Percentiles rank a stretch among this genome's conserved stretches.
phyloP scores from a whole-genome alignment of 495 filamentous ascomycete species.

The Cercophora sp. region DNA sequence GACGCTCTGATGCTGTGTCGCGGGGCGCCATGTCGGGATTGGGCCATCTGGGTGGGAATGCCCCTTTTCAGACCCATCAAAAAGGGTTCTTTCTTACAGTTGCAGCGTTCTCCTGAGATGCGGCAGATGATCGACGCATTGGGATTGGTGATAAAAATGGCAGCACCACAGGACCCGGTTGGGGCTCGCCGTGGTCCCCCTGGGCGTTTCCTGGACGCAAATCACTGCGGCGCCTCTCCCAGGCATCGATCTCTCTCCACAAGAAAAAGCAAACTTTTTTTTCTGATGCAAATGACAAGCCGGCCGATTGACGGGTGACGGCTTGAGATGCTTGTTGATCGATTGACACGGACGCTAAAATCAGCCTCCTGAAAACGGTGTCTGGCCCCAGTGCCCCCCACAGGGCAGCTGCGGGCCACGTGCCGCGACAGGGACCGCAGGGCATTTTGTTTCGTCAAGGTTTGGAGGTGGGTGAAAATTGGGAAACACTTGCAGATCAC shows the following conservation, averaged over 20 bases:
- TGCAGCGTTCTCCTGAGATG: background rate
- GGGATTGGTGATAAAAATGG: constrained; percentile 11
- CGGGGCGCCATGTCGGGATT: background rate
- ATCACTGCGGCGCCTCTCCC: background rate
- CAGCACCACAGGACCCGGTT: too few species aligned
- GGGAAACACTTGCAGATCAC: constrained; percentile 3
- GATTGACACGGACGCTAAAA: too few species aligned
- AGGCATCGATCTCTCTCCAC: background rate
- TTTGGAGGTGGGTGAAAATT: too few species aligned
- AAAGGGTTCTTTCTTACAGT: constrained; percentile 9
- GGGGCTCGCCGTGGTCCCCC: too few species aligned
- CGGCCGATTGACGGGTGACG: too few species aligned
- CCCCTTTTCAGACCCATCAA: constrained; percentile 4
- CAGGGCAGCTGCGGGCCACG: too few species aligned
- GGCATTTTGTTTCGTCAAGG: too few species aligned
- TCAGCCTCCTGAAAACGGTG: too few species aligned
- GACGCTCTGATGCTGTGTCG: background rate
- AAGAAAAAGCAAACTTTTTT: background rate
- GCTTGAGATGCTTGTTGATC: too few species aligned
- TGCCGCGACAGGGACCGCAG: too few species aligned
- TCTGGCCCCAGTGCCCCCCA: too few species aligned
- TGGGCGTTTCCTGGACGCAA: background rate
- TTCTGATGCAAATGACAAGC: background rate
- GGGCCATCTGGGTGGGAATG: background rate
- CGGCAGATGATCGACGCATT: constrained; percentile 11